Percentiles rank a stretch among this genome's conserved stretches.
These are phyloP conservation scores for Sarocladium strictum DNA, from an alignment of 2,329 filamentous ascomycete species.

Conservation along the genomic window DNA sequence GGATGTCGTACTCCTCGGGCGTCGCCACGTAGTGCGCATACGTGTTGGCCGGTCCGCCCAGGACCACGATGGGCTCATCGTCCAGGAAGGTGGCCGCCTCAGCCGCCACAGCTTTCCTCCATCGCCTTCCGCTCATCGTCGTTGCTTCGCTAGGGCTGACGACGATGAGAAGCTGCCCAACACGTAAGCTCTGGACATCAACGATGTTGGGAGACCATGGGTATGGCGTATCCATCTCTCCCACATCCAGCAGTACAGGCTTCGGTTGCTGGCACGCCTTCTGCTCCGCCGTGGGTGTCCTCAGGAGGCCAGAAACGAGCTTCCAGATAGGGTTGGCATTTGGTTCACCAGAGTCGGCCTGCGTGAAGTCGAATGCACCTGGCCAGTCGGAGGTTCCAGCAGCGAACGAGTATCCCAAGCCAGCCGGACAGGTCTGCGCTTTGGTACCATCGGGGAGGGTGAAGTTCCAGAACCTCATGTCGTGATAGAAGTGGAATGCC, in stretches of 20 bases:
- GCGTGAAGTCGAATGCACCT: conserved; percentile 88
- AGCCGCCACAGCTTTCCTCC: conserved; percentile 63
- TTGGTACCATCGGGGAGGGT: conserved; percentile 63
- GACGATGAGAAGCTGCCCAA: conserved; percentile 79
- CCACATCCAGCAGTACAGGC: conserved; percentile 82
- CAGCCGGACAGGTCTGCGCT: conserved; percentile 75
- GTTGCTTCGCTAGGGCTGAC: conserved; percentile 83
- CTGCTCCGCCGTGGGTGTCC: conserved; percentile 64
- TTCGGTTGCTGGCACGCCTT: conserved; percentile 73
- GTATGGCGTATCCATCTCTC: conserved; percentile 72
- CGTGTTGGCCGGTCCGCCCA: conserved; percentile 84
- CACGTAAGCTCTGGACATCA: conserved; percentile 77
- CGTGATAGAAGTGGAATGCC: conserved; percentile 78
- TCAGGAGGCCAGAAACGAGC: conserved; percentile 66
- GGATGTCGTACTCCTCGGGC: conserved; percentile 72
- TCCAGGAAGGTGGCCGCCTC: conserved; percentile 44
- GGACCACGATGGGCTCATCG: conserved; percentile 64
- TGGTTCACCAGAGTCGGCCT: conserved; percentile 70
- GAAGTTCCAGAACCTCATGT: conserved; percentile 74
- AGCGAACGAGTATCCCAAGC: conserved; percentile 86
- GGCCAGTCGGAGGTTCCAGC: conserved; percentile 90
- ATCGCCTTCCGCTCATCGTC: conserved; percentile 86
- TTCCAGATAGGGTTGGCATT: conserved; percentile 70
- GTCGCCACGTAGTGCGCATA: conserved; percentile 82
- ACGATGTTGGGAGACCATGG: conserved; percentile 88